Evolutionary conservation across 139 green algal species (phyloP).

Genomic region (Mychonastes homosphaera): DNA sequence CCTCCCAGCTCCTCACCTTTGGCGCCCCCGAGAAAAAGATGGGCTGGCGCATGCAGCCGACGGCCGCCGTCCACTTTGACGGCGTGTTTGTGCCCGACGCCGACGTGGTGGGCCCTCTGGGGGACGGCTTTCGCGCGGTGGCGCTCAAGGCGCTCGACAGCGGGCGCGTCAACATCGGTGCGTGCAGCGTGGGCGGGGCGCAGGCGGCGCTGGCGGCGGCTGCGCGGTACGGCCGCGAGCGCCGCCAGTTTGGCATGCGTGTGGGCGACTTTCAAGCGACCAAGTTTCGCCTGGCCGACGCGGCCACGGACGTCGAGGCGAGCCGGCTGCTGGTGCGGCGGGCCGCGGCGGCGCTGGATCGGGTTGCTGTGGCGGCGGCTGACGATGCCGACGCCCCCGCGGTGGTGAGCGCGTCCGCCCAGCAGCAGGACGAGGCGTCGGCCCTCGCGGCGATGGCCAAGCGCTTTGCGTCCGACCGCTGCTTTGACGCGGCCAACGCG

Average conservation of each 20-base stretch:
- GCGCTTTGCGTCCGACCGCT: conserved; percentile 66
- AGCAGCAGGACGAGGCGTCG: no score
- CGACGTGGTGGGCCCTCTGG: conserved; percentile 45
- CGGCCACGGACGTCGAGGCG: conserved; percentile 59
- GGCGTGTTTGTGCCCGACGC: conserved; percentile 38
- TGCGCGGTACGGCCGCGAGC: conserved; percentile 28
- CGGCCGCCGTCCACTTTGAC: conserved; percentile 47
- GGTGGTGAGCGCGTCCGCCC: not conserved
- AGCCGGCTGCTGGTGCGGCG: conserved; percentile 48
- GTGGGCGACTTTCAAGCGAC: conserved; percentile 19
- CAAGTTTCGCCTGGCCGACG: conserved; percentile 71
- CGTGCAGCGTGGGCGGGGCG: conserved; percentile 68
- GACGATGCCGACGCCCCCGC: not conserved
- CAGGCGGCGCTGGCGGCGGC: conserved; percentile 55
- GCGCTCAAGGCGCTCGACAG: conserved; percentile 68
- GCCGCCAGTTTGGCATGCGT: conserved; percentile 47
- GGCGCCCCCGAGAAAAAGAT: conserved; percentile 66
- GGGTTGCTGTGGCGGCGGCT: not conserved
- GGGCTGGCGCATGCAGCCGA: conserved; percentile 76
- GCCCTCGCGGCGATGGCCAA: conserved; percentile 78
- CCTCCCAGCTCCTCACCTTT: conserved; percentile 43
- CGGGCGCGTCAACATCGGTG: conserved; percentile 71
- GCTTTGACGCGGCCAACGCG: conserved; percentile 52
- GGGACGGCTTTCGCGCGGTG: conserved; percentile 62
- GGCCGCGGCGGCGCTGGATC: conserved; percentile 52